phyloP scores from a whole-genome alignment of 163 green algal species.

The Trebouxia gelatinosa region DNA sequence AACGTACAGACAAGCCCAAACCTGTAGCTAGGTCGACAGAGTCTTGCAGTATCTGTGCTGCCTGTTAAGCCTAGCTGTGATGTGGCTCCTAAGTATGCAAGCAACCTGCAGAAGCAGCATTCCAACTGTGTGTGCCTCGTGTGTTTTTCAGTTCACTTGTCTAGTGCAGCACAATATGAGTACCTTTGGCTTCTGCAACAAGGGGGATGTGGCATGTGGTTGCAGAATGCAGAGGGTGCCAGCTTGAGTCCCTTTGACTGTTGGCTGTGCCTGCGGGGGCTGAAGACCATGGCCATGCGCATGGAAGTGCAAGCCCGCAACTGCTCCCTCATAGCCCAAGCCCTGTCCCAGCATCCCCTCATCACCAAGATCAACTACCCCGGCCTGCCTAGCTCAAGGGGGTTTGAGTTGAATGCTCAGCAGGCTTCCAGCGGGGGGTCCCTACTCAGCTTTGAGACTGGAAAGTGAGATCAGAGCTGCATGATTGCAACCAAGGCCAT shows the following conservation, averaged over 20 bases:
- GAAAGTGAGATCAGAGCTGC: no score
- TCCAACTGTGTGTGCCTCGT: not conserved
- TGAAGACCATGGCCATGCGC: slow-evolving; percentile 97
- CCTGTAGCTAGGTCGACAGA: no score
- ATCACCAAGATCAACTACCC: slow-evolving; percentile 91
- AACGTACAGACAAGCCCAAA: not conserved
- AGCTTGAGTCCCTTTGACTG: slow-evolving; percentile 92
- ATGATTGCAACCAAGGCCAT: no score
- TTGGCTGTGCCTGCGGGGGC: slow-evolving; percentile 91
- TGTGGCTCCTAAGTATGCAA: not conserved
- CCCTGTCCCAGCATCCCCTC: slow-evolving; percentile 80
- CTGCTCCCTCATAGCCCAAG: slow-evolving; percentile 69
- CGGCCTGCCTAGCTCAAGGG: slow-evolving; percentile 55
- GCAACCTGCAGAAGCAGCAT: no score
- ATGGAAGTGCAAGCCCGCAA: slow-evolving; percentile 75
- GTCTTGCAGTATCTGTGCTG: not conserved
- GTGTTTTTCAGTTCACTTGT: not conserved
- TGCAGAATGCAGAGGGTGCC: slow-evolving; percentile 94
- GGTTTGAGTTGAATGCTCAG: slow-evolving; percentile 7
- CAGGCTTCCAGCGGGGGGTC: slow-evolving; percentile 69
- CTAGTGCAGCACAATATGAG: not conserved
- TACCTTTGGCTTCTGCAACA: not conserved
- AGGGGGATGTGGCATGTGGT: not conserved
- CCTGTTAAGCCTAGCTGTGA: not conserved
- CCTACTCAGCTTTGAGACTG: slow-evolving; percentile 80